Evolutionary conservation across 495 filamentous ascomycete genomes (phyloP), one percentile per base, ranked within the genome.

Genomic region (Entonaema liquescens): DNA sequence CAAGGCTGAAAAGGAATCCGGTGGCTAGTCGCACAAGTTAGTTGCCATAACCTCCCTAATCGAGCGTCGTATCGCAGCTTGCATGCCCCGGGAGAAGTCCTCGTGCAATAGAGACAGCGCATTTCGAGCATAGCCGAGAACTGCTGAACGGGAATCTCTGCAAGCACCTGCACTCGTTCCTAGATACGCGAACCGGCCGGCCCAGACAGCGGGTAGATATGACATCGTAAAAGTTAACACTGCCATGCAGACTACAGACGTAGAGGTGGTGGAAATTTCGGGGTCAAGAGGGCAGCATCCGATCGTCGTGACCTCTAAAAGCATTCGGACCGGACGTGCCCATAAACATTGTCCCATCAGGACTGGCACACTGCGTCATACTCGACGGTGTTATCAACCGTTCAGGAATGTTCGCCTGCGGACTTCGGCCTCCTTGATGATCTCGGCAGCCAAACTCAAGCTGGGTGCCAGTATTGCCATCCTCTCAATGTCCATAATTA

Each of bases 381-480:
- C 33, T 40, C 47, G 11, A 50, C 25, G n/a, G 36, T 59, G 44
- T 56, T 56, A 62, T 83, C 79, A 83, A 52, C 81, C 79, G 69
- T 79, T 83, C 57, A 87, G 73, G 70, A 82, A 86, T 25, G 80
- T 79, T 68, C 84, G 88, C 59, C 91, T 82, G 62, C 91, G 84
- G 73, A 87, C 84, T 77, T 94, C 91, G 12, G 91, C 91, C 70
- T 94, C 91, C 59, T 91, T 86, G 68, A 94, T 87, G 57, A 94
- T 93, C 73, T 94, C 91, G 50, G 89, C 89, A 49, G 88, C 89
- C 36, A 93, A 79, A 71, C 84, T 86, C 21, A 94, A 79, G 72
- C 91, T 93, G 40, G 92, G 92, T 8, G 91, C 91, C 36, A 94
- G 83, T 71, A 92, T 87, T 3, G 89, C 85, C 78, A 92, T 91